Base-by-base conservation (phyloP, 106 monocot species). In the Triglochin maritima region DNA sequence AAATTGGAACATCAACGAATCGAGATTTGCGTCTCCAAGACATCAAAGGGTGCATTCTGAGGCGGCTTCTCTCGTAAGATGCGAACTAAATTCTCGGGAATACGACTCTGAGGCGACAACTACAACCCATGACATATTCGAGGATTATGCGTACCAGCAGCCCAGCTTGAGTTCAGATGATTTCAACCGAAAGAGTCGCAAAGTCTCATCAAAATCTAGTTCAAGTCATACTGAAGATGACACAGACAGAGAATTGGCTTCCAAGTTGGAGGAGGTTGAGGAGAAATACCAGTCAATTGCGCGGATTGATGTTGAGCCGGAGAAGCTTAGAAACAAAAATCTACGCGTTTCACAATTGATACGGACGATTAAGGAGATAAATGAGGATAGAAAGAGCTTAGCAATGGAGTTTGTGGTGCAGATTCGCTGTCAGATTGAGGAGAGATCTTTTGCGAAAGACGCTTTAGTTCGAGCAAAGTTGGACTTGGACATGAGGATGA, bases 401-500 rank as follows among this genome's bases (percentile, higher is more conserved):
- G 80, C 79, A 44, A 16, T 71, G 44, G 87, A 96, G 78, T 80
- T 96, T 50, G 76, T 73, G 60, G 69, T 68, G 46, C 90, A 96
- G 72, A 78, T 96, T 56, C 81, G 72, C 7, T 81, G 67, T 42
- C 76, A 78, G 48, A 69, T 96, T 49, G 69, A 77, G 60, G 95
- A 96, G 69, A 87, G 90, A 46, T 79, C 73, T 62, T 80, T 78
- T 4, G 48, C 71, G 42, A 96, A 72, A 76, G 83, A 96, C 41
- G 65, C 52, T 59, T 56, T 85, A 43, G 82, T 71, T 60, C 74
- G 80, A 10, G 79, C 80, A 64, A 85, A 84, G 54, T 46, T 76
- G 47, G 90, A 90, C 56, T 60, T 96, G 54, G 83, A 88, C 68
- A 79, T 81, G 6, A 71, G 82, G 71, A 96, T 83, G 9, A 85